Evolutionary conservation across 1,139 yeast genomes (phyloP).

Genomic region (Pichia norvegensis): DNA sequence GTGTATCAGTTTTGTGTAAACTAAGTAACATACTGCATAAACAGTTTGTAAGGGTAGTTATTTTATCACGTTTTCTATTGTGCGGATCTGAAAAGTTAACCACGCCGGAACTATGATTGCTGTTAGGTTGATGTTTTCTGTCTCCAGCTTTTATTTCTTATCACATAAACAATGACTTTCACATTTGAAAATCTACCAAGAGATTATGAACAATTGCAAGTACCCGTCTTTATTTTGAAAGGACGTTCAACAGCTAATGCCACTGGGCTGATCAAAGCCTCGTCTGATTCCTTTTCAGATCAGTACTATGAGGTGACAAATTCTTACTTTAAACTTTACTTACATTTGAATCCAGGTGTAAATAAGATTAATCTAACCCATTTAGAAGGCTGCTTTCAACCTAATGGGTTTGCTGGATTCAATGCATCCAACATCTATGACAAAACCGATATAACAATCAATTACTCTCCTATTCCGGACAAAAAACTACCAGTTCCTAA

Average conservation of each 20-base stretch:
- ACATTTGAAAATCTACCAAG: constrained; percentile 26
- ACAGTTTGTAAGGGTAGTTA: background rate
- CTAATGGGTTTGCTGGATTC: constrained; percentile 26
- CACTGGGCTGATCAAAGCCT: constrained; percentile 36
- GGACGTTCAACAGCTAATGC: constrained; percentile 30
- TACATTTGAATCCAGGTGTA: constrained; percentile 48
- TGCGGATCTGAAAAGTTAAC: too few species aligned
- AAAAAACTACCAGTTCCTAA: constrained; percentile 48
- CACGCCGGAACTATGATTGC: too few species aligned
- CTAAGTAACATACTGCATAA: too few species aligned
- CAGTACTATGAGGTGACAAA: constrained; percentile 62
- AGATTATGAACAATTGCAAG: constrained; percentile 32
- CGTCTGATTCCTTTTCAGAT: constrained; percentile 53
- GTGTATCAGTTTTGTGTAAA: background rate
- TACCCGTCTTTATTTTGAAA: constrained; percentile 39
- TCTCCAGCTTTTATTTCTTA: background rate
- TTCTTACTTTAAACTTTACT: constrained; percentile 70
- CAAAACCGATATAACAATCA: constrained; percentile 27
- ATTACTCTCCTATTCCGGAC: constrained; percentile 51
- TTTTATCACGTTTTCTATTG: too few species aligned
- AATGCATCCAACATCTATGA: constrained; percentile 31
- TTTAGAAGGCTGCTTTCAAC: constrained; percentile 20
- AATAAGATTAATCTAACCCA: constrained; percentile 36
- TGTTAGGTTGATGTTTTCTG: too few species aligned
- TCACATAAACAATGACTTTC: constrained; percentile 15